Conservation (phyloP, 331 rosid genomes). For the Ulmus americana region DNA sequence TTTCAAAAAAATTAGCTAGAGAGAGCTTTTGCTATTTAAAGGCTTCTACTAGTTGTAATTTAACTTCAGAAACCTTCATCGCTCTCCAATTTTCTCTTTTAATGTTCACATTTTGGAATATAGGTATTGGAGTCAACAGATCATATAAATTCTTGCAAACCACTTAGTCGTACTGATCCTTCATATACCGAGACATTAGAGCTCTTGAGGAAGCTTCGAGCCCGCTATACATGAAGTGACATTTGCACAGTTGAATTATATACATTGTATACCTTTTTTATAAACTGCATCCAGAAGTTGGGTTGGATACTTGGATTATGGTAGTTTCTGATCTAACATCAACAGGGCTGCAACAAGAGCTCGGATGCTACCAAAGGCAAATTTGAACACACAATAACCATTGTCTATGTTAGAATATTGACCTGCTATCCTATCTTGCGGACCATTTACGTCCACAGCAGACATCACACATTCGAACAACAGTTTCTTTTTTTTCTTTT, state of each 20-base stretch:
- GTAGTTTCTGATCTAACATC: neutral
- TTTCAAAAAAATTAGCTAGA: too few relatives aligned
- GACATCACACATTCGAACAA: neutral
- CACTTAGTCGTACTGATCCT: conserved; percentile 69
- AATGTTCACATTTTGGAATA: conserved; percentile 26
- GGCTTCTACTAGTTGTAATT: too few relatives aligned
- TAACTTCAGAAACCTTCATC: neutral
- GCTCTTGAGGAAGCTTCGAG: conserved; percentile 65
- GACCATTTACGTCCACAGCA: neutral
- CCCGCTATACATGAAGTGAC: conserved; percentile 25
- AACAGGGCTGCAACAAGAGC: neutral
- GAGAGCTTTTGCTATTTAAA: too few relatives aligned
- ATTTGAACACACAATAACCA: neutral
- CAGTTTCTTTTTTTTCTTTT: neutral
- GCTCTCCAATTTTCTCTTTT: neutral
- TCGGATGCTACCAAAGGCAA: conserved; percentile 2
- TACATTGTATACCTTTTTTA: neutral
- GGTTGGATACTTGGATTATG: neutral
- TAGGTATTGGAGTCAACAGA: conserved; percentile 93
- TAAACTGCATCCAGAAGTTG: neutral
- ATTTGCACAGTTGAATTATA: too few relatives aligned
- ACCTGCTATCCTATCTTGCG: conserved; percentile 9
- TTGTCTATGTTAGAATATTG: neutral
- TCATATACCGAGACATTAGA: conserved; percentile 69
- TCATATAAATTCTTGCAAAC: conserved; percentile 92